Conservation (phyloP, 2,329 filamentous ascomycete genomes). For the Xylariaceae sp. region DNA sequence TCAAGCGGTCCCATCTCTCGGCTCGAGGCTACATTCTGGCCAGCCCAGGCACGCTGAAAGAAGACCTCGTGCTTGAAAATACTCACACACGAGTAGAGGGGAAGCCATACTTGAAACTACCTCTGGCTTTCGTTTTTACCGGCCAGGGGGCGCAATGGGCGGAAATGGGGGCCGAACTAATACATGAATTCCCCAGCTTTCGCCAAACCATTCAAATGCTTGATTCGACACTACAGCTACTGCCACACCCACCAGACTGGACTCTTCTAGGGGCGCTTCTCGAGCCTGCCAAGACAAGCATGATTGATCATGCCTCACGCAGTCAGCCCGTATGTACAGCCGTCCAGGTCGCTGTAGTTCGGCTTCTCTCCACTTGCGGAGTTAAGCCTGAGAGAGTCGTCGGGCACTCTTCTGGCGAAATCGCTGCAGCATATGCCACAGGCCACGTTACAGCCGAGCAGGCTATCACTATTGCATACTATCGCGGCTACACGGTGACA, state of each 20-base stretch:
- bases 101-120: background rate
- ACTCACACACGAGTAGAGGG: too few species aligned
- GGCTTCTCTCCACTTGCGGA: too few species aligned
- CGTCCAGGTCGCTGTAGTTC: conserved; percentile 30
- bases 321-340: conserved; percentile 30
- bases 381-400: conserved; percentile 5
- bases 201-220: conserved; percentile 14
- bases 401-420: conserved; percentile 41
- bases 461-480: conserved; percentile 25
- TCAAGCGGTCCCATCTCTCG: too few species aligned
- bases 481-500: conserved; percentile 22
- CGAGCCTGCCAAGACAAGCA: background rate
- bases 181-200: conserved; percentile 26
- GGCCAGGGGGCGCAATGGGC: conserved; percentile 41
- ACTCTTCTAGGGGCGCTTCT: conserved; percentile 13
- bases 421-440: conserved; percentile 47
- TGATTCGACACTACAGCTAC: too few species aligned
- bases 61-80: too few species aligned
- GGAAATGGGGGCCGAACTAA: too few species aligned
- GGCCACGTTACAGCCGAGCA: conserved; percentile 25
- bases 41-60: too few species aligned
- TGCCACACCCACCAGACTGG: too few species aligned
- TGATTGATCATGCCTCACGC: conserved; percentile 6
- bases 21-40: too few species aligned
- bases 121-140: conserved; percentile 25